Percentiles rank a stretch among this genome's conserved stretches.
These are phyloP conservation scores for Pseudopithomyces chartarum DNA, from an alignment of 2,329 filamentous ascomycete genomes.

Conservation along the genomic window DNA sequence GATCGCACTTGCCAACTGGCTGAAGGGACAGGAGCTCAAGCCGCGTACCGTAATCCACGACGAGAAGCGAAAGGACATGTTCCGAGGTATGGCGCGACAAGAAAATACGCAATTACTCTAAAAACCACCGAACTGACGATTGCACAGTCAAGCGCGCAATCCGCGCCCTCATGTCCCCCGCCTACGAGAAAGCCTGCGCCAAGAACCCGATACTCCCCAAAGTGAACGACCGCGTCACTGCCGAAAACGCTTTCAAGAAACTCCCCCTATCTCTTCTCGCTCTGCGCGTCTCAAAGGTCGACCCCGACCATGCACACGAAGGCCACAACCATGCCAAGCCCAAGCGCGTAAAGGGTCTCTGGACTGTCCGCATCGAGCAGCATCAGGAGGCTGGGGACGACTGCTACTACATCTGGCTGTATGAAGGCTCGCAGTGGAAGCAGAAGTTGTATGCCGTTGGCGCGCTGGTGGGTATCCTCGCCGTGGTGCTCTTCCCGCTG, in stretches of 20 bases:
- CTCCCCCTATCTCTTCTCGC: constrained; percentile 93
- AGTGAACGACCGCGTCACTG: constrained; percentile 83
- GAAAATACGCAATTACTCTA: background rate
- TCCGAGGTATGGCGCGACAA: constrained; percentile 68
- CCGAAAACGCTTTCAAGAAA: constrained; percentile 93
- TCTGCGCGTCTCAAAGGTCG: constrained; percentile 82
- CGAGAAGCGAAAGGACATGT: constrained; percentile 97
- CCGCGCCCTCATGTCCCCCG: constrained; percentile 83
- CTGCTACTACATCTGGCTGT: constrained; percentile 96
- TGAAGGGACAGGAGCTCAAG: constrained; percentile 85
- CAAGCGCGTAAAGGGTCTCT: constrained; percentile 93
- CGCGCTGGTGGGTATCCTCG: constrained; percentile 81
- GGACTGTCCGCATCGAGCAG: constrained; percentile 94
- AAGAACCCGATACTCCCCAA: constrained; percentile 90
- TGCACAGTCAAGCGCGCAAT: constrained; percentile 88
- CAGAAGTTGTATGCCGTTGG: constrained; percentile 88
- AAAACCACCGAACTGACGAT: background rate
- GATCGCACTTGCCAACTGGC: constrained; percentile 85
- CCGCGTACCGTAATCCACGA: constrained; percentile 89
- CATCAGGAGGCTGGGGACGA: constrained; percentile 89
- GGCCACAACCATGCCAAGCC: constrained; percentile 58
- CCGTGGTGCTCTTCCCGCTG: constrained; percentile 90
- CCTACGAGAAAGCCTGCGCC: constrained; percentile 84
- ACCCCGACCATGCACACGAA: constrained; percentile 76
- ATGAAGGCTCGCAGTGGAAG: constrained; percentile 92